A percentile compares a stretch with the other conserved stretches of the same genome.
Conservation (phyloP, 163 green algal species). For the Scenedesmus sp. region DNA sequence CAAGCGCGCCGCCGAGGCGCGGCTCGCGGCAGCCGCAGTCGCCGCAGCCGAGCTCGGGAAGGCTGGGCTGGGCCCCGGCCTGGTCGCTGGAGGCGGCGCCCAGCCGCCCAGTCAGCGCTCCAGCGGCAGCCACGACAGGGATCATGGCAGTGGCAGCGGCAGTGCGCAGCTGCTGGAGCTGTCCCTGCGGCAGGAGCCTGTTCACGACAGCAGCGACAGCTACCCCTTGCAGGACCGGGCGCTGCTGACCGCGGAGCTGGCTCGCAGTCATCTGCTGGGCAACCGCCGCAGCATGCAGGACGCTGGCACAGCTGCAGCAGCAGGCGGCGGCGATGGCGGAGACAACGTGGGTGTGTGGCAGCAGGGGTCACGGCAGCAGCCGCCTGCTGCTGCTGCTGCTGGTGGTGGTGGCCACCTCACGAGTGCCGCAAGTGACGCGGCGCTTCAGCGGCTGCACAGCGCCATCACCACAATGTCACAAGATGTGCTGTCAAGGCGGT, state of each 20-base stretch:
- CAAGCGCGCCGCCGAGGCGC: background rate
- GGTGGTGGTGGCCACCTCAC: background rate
- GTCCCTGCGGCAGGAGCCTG: background rate
- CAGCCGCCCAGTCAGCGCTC: background rate
- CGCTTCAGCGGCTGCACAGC: conserved; percentile 37
- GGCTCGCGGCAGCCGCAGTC: background rate
- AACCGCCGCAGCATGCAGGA: background rate
- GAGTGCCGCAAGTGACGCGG: background rate
- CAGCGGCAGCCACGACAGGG: background rate
- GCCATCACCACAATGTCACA: conserved; percentile 46
- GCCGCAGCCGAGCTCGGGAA: conserved; percentile 7
- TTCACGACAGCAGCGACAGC: conserved; percentile 51
- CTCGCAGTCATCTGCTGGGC: conserved; percentile 10
- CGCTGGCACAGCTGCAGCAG: background rate
- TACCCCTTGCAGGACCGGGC: conserved; percentile 19
- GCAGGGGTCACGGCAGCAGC: background rate
- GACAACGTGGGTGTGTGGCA: background rate
- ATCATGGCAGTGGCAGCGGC: background rate
- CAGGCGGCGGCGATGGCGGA: background rate
- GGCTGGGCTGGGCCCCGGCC: background rate
- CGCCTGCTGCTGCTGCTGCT: background rate
- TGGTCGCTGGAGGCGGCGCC: background rate
- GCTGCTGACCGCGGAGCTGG: conserved; percentile 21
- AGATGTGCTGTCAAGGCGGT: conserved; percentile 35
- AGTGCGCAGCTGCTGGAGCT: background rate